phyloP scores from a whole-genome alignment of 2,329 filamentous ascomycete genomes.

The Nigrospora oryzae region DNA sequence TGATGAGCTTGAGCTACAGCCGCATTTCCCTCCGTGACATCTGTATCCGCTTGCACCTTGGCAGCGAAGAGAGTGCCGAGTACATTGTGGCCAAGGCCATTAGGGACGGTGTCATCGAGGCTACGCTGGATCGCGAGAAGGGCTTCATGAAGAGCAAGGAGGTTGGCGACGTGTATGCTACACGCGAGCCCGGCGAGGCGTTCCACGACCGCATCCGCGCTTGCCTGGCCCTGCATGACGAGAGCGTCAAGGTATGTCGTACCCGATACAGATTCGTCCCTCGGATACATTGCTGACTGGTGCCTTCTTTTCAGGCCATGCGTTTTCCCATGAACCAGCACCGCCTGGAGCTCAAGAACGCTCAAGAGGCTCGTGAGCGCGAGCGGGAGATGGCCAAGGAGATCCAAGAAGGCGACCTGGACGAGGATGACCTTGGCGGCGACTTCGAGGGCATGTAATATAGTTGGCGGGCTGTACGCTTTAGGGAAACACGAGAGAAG shows the following conservation, averaged over 20 bases:
- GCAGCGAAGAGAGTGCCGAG: slow-evolving; percentile 94
- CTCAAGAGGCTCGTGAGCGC: slow-evolving; percentile 92
- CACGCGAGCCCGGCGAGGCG: slow-evolving; percentile 87
- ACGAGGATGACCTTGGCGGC: slow-evolving; percentile 90
- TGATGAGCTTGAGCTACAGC: slow-evolving; percentile 98
- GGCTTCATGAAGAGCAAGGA: slow-evolving; percentile 99
- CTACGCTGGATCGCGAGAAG: slow-evolving; percentile 83
- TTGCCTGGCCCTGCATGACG: slow-evolving; percentile 85
- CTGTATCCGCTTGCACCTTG: slow-evolving; percentile 86
- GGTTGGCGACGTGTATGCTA: slow-evolving; percentile 90
- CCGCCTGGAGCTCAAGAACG: slow-evolving; percentile 92
- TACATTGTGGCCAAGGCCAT: slow-evolving; percentile 99
- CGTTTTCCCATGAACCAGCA: slow-evolving; percentile 99
- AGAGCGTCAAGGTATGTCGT: slow-evolving; percentile 82
- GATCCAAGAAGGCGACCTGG: slow-evolving; percentile 94
- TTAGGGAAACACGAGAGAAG: no score
- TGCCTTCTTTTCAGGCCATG: slow-evolving; percentile 61
- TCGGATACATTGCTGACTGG: slow-evolving; percentile 16
- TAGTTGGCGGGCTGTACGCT: no score
- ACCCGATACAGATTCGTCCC: neutral
- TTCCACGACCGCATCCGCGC: slow-evolving; percentile 96
- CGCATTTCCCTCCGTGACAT: slow-evolving; percentile 96
- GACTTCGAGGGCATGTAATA: slow-evolving; percentile 89
- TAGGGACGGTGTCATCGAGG: slow-evolving; percentile 93
- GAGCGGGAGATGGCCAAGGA: slow-evolving; percentile 98